Percentiles rank a stretch among this genome's conserved stretches.
phyloP scores from a whole-genome alignment of 129 eudicot genomes.

The Artemisia tridentata region DNA sequence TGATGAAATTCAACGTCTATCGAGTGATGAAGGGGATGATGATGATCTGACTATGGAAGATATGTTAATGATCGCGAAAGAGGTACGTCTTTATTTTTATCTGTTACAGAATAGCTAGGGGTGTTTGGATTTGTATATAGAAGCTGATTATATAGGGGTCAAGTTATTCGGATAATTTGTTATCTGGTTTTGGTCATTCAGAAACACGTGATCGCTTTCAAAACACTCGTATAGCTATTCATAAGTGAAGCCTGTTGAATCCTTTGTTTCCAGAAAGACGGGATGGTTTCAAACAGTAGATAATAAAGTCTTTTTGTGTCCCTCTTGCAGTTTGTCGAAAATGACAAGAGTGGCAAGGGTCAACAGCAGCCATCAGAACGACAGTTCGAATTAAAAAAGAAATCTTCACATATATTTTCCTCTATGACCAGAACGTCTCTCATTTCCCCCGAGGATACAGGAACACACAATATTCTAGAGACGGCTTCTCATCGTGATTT shows the following conservation, averaged over 20 bases:
- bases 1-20: conserved; percentile 23
- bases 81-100: conserved; percentile 50
- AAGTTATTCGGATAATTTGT: background rate
- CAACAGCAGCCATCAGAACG: conserved; percentile 25
- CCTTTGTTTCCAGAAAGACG: conserved; percentile 4
- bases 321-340: conserved; percentile 52
- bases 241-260: background rate
- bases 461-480: background rate
- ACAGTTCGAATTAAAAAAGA: conserved; percentile 18
- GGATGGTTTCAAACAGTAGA: background rate
- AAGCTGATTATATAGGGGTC: background rate
- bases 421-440: conserved; percentile 18
- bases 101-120: no score
- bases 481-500: conserved; percentile 14
- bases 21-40: conserved; percentile 34
- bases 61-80: conserved; percentile 62
- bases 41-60: conserved; percentile 62
- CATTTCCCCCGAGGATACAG: conserved; percentile 12
- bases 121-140: conserved; percentile 4
- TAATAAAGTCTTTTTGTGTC: background rate
- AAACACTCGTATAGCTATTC: background rate
- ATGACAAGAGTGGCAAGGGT: conserved; percentile 26
- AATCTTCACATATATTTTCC: conserved; percentile 23
- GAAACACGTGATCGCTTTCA: background rate
- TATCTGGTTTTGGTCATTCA: background rate